A percentile compares a stretch with the other conserved stretches of the same genome.
Evolutionary conservation across 305 asterid species (phyloP).

Genomic region (Salvia sclarea): DNA sequence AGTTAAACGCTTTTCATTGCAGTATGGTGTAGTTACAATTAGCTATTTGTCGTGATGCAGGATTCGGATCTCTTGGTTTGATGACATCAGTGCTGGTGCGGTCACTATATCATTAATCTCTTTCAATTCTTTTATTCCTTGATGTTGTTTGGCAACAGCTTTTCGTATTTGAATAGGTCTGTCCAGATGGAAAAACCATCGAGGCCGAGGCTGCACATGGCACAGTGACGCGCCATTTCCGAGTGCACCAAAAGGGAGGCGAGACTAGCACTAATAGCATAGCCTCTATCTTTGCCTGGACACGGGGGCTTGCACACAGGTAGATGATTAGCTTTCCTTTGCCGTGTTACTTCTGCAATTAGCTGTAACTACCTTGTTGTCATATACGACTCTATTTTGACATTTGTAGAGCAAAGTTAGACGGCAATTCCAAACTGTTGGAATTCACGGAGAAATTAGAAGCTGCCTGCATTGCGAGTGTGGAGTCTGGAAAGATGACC

Average conservation of each 20-base stretch:
- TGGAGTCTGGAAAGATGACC: conserved; percentile 96
- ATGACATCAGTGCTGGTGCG: conserved; percentile 96
- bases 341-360: not conserved
- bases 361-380: not conserved
- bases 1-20: not conserved
- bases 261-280: conserved; percentile 99
- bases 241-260: conserved; percentile 95
- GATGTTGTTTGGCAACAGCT: conserved; percentile 11
- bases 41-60: conserved; percentile 48
- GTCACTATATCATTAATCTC: conserved; percentile 20
- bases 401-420: conserved; percentile 79
- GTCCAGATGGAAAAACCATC: conserved; percentile 97
- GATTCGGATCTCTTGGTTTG: conserved; percentile 97
- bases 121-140: not conserved
- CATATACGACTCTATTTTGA: not conserved
- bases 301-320: conserved; percentile 98
- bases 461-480: conserved; percentile 78
- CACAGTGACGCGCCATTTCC: conserved; percentile 92
- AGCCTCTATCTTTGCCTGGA: conserved; percentile 98
- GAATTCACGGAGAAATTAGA: conserved; percentile 83
- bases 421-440: conserved; percentile 61
- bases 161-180: conserved; percentile 55
- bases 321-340: conserved; percentile 24
- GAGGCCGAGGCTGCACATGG: conserved; percentile 99
- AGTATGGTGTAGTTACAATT: conserved; percentile 21